phyloP scores from a whole-genome alignment of 345 rosid species.

The Citrus glauca region DNA sequence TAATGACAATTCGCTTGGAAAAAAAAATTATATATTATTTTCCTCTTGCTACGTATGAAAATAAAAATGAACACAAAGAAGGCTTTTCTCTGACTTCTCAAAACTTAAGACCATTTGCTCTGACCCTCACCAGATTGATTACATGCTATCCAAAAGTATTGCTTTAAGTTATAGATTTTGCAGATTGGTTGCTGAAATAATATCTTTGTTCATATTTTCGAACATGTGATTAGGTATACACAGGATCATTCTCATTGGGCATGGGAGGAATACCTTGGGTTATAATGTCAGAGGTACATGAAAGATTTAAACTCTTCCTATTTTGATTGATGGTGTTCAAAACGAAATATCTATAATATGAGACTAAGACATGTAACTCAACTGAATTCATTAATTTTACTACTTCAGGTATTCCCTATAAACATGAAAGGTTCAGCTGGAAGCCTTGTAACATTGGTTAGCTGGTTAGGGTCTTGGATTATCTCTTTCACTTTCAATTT shows the following conservation, averaged over 20 bases:
- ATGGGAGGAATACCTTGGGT: slow-evolving; percentile 82
- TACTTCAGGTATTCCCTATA: slow-evolving; percentile 68
- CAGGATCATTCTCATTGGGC: slow-evolving; percentile 54
- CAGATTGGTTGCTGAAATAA: not conserved
- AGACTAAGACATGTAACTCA: not conserved
- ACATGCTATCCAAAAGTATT: not conserved
- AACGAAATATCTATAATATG: not conserved
- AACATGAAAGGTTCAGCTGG: slow-evolving; percentile 83
- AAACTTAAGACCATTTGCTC: not conserved
- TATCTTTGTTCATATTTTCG: not conserved
- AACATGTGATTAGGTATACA: slow-evolving; percentile 25
- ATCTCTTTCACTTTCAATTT: slow-evolving; percentile 66
- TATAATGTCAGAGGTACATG: slow-evolving; percentile 73
- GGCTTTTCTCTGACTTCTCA: no score
- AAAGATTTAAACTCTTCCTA: no score
- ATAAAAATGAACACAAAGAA: not conserved
- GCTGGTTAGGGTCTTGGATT: slow-evolving; percentile 85
- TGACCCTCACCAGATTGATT: no score
- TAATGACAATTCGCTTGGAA: slow-evolving; percentile 14
- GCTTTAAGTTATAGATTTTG: not conserved
- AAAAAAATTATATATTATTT: not conserved
- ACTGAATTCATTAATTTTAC: not conserved
- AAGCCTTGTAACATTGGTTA: slow-evolving; percentile 71
- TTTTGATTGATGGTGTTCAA: not conserved
- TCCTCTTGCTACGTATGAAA: not conserved